Evolutionary conservation across 1,139 yeast species (phyloP).

Genomic region (Taphrina confusa): DNA sequence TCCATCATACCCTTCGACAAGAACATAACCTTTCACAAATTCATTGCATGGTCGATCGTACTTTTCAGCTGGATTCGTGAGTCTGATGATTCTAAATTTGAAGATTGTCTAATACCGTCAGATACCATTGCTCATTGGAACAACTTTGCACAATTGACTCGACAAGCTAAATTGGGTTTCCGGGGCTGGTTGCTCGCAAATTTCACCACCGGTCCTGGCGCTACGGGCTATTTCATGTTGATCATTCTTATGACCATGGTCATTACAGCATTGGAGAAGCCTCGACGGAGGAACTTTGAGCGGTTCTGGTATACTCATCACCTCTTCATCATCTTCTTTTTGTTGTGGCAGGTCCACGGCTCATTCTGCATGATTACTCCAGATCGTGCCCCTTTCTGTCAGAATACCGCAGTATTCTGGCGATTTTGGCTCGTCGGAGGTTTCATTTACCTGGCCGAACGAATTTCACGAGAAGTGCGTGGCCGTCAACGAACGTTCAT

Average conservation of each 20-base stretch:
- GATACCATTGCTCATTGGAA: conserved; percentile 28
- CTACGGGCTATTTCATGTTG: conserved; percentile 30
- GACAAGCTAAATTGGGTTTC: conserved; percentile 14
- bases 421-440: conserved; percentile 30
- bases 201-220: conserved; percentile 34
- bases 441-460: conserved; percentile 29
- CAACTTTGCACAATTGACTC: conserved; percentile 28
- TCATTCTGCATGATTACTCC: conserved; percentile 35
- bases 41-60: conserved; percentile 30
- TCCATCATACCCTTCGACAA: conserved; percentile 32
- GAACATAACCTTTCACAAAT: conserved; percentile 33
- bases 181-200: conserved; percentile 22
- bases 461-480: conserved; percentile 19
- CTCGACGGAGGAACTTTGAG: conserved; percentile 24
- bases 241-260: conserved; percentile 21
- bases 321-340: conserved; percentile 32
- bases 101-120: background rate
- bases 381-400: conserved; percentile 33
- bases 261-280: conserved; percentile 27
- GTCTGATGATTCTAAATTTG: background rate
- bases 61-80: conserved; percentile 32
- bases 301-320: conserved; percentile 35
- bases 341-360: conserved; percentile 32
- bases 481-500: conserved; percentile 28
- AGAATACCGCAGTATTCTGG: conserved; percentile 23